Conservation (phyloP, 1,284 basidiomycete genomes). For the Irpex rosettiformis region DNA sequence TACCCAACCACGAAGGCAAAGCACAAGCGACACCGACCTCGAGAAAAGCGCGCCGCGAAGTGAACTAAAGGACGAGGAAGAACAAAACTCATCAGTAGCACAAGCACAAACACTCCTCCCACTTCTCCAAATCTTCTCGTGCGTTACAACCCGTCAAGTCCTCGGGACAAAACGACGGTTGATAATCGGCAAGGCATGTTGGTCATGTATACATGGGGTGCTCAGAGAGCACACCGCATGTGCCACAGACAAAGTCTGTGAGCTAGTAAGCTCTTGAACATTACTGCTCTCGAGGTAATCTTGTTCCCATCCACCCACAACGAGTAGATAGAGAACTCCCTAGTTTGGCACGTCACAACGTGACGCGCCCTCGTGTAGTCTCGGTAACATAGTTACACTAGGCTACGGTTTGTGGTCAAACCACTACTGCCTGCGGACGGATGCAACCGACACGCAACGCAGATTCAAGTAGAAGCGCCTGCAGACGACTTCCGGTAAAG, state of each 20-base stretch:
- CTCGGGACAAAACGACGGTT: conserved; percentile 3
- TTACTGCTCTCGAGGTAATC: too few species aligned
- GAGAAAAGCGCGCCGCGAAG: conserved; percentile 22
- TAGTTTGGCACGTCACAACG: too few species aligned
- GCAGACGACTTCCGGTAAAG: background rate
- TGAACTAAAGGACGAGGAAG: conserved; percentile 25
- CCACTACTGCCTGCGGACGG: too few species aligned
- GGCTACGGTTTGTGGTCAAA: too few species aligned
- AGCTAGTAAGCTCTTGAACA: too few species aligned
- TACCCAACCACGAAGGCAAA: background rate
- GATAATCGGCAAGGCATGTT: background rate
- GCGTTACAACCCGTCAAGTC: conserved; percentile 1
- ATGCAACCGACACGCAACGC: too few species aligned
- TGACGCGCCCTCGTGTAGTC: too few species aligned
- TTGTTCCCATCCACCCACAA: too few species aligned
- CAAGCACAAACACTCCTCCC: conserved; percentile 3
- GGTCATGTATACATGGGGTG: background rate
- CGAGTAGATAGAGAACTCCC: too few species aligned
- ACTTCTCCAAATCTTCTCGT: conserved; percentile 6
- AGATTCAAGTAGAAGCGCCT: background rate
- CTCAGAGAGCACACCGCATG: too few species aligned
- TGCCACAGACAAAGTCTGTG: background rate
- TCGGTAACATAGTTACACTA: too few species aligned
- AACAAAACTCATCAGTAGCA: background rate
- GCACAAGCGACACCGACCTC: background rate